Evolutionary conservation across 2,329 filamentous ascomycete genomes (phyloP), one percentile per base, ranked within the genome.

Genomic region (Ophiostoma montium): DNA sequence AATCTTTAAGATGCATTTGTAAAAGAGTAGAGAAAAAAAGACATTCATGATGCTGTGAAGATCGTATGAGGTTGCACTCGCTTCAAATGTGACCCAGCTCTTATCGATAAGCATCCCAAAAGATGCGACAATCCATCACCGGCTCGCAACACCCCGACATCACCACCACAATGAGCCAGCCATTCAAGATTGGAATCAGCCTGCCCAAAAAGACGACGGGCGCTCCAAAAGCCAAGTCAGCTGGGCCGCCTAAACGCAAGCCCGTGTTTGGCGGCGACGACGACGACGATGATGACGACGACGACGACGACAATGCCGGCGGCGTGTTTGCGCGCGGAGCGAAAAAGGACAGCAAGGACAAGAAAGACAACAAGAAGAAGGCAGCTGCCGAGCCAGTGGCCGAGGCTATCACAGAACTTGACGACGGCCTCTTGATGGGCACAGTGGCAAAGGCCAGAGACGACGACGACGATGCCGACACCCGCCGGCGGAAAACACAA

Each of bases 181-280:
- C 53, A 10, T 48, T 50, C 13, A 52, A 49, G 19, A 39, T 57
- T 7, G 55, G 57, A 15, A 33, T 67, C 11, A 65, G 57, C 27
- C 32, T 56, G 13, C 18, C 50, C 3, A 57, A 56, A 43, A 58
- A 55, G 21, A 44, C 47, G 21, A 44, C 47, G 1, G 80, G 80
- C 46, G 69, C 84, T 46, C 81, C 78, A 59, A 84, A 82, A 62
- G 60, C 70, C 2, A 84, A 82, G 62, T 60, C 70, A 2, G 65
- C 64, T 49, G 63, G 64, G 52, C 63, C 69, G 2, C 60, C 65
- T 1, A 76, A 70, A 56, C 66, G 70, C 56, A 79, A 74, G 58
- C 65, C 72, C 1, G 70, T 78, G 53, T 79, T 84, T 56, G 76
- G 75, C 53, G 74, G 72, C 53, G 73, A 74, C 53, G 72, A 71